Base-by-base conservation (phyloP, 805 yeast species). In the Candida easanensis region DNA sequence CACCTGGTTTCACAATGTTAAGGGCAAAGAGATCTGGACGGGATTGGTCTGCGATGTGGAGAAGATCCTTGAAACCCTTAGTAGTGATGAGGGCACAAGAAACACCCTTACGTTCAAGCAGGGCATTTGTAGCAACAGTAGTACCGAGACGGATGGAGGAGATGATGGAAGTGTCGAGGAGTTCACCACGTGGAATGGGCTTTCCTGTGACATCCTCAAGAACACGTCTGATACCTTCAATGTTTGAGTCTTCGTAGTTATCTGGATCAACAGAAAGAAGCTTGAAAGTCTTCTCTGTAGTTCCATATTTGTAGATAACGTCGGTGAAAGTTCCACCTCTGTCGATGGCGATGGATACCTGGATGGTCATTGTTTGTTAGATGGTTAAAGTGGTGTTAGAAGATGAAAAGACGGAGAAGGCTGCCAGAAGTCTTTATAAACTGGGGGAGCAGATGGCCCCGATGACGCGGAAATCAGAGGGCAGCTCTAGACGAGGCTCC, bases 91-190 rank as follows among this genome's bases (percentile, higher is more conserved):
- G 55, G 5, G 74, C 70, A 37, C 74, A 76, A 28, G 57, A 54
- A 1, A 72, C 78, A 42, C 80, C 80, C 52, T 75, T 73, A 45
- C 79, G 60, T 50, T 74, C 79, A 38, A 75, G 62, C 35, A 75
- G 59, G 0, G 80, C 80, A 54, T 75, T 75, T 28, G 80, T 75
- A 4, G 80, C 79, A 8, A 73, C 77, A 1, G 78, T 73, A 23
- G 77, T 73, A 3, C 77, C 78, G 64, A 73, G 61, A 25, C 76
- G 58, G 36, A 73, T 71, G 25, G 69, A 64, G 8, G 66, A 65
- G 33, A 73, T 70, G 4, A 56, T 48, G 14, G 66, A 64, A 4
- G 73, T 54, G 23, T 63, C 65, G 34, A 73, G 56, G 6, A 56
- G 57, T 20, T 50, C 46, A 1, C 57, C 58, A 39, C 62, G 52